Base-by-base conservation (phyloP, 257 asterid genomes). In the Coffea eugenioides region DNA sequence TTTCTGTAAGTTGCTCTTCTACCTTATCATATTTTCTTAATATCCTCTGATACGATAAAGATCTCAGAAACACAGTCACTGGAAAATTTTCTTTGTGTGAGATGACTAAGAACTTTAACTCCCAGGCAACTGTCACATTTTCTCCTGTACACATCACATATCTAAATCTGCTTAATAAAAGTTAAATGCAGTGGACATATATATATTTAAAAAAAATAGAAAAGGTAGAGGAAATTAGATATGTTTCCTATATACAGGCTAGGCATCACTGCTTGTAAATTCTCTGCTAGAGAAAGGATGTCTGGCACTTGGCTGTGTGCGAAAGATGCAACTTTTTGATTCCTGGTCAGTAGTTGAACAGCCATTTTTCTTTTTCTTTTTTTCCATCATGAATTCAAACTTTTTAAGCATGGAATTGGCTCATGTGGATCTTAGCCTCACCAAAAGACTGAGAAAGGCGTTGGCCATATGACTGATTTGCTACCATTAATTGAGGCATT, bases 1-100 rank as follows among this genome's bases (percentile, higher is more conserved):
- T 82, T 80, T 69, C 83, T 52, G 99, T 95, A 87, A 91, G 97
- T 89, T 80, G 74, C 39, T 74, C 61, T 68, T 48, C 77, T 45
- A 39, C 41, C 16, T 77, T 43, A 0, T 64, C 69, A 39, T 57
- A 45, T 31, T 8, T 39, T 39, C 43, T 39, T 39, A 39, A 39
- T 39, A 39, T 39, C 43, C 43, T 39, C 4, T 39, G 43, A 39
- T 39, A 39, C 43, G 3, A 39, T 39, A 39, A 39, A 39, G 3
- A 57, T 57, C 64, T 57, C 20, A 57, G 20, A 57, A 31, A 31
- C 8, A 21, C 64, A 1, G 64, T 57, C 64, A 4, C 3, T 21
- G n/a, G 20, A 57, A 57, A 20, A 57, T 13, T 6, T 57, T 57
- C 64, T 56, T 9, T 57, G 16, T 7, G 21, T 7, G 5, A 57